phyloP scores from a whole-genome alignment of 345 rosid genomes.

The Mercurialis annua region DNA sequence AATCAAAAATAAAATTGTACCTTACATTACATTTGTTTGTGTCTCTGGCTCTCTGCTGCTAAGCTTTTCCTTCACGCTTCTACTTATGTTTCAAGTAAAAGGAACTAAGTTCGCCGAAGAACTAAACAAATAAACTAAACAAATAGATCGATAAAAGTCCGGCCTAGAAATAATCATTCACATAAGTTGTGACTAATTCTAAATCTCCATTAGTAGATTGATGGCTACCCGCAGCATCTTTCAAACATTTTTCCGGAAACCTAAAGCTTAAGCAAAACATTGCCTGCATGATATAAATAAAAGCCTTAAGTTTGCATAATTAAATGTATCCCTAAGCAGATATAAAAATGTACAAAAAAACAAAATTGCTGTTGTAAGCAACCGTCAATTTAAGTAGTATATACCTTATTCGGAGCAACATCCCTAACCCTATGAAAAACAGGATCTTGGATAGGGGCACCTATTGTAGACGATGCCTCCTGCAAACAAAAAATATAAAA shows the following conservation, averaged over 20 bases:
- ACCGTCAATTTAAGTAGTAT: neutral
- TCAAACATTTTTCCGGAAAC: constrained; percentile 77
- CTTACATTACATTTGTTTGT: neutral
- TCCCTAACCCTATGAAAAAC: constrained; percentile 85
- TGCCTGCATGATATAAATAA: constrained; percentile 52
- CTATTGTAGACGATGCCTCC: constrained; percentile 72
- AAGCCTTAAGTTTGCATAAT: neutral
- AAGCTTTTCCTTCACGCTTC: neutral
- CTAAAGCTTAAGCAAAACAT: constrained; percentile 94
- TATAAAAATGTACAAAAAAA: neutral
- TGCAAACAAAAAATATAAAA: constrained; percentile 19
- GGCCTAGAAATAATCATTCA: neutral
- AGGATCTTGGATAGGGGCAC: constrained; percentile 51
- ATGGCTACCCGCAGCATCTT: constrained; percentile 24
- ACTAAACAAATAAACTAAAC: too few relatives aligned
- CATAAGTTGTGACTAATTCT: neutral
- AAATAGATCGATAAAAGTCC: neutral
- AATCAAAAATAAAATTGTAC: neutral
- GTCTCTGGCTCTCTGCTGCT: neutral
- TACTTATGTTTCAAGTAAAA: neutral
- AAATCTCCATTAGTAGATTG: constrained; percentile 12
- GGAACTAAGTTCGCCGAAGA: neutral
- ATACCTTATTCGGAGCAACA: constrained; percentile 98
- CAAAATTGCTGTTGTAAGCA: neutral
- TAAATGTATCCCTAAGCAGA: neutral